Evolutionary conservation across 441 rosid species (phyloP), one percentile per base, ranked within the genome.

Genomic region (Arabidopsis hybrid): DNA sequence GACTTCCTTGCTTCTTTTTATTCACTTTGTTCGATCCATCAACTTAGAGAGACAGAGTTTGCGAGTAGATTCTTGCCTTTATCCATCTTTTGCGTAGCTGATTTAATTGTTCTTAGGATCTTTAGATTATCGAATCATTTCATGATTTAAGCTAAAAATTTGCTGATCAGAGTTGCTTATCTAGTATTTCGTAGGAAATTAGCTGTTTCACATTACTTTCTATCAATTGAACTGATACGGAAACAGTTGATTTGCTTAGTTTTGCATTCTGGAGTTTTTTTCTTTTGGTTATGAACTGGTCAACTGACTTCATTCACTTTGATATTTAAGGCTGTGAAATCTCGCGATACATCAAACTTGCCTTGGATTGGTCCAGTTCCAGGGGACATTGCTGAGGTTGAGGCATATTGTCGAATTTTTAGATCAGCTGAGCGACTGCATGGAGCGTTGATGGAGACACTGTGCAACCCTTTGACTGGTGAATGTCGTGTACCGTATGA

Each of bases 331-430:
- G 69, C 80, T 45, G 65, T 79, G 67, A 83, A 87, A 74, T 84
- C 95, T 50, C 84, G 79, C 6, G 98, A 88, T 80, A 66, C 52
- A 2, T 84, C 95, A 10, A 89, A 86, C 83, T 71, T 85, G 82
- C 92, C 83, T 32, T 89, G 99, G 99, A 76, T 85, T 53, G 99
- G 99, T 76, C 99, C 98, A 13, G 81, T 95, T 70, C 98, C 99
- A 49, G 98, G 99, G n/a, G 99, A 95, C 65, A 92, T 95, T 72
- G 95, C 99, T 53, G 99, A 95, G 83, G 85, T 95, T 32, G 98
- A 95, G 83, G 97, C 99, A 14, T 95, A 92, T 70, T 95, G 99
- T 83, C 85, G 99, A 72, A 91, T 92, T 40, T 95, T 95, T 59
- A 85, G 98, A 83, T 85, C 96, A 12, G 91, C 96, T 12, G 98